Base-by-base conservation (phyloP, 148 eudicot genomes). In the Fallopia convolvulus region DNA sequence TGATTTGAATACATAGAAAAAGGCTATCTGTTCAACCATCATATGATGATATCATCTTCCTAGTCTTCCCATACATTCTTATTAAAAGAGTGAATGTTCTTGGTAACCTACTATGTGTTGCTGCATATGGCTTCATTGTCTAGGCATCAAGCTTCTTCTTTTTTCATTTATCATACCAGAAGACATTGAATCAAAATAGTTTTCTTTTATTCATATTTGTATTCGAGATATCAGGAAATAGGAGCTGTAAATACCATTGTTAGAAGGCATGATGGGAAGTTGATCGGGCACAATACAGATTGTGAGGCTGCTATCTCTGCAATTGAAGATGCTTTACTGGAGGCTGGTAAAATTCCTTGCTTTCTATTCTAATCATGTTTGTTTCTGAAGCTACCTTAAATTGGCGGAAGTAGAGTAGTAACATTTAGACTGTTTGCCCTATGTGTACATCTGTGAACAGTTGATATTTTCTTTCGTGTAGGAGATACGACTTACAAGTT, bases 181-280 rank as follows among this genome's bases (percentile, higher is more conserved):
- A 33, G 3, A 36, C 11, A 68, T 15, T 68, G n/a, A 68, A 8
- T 21, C 6, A 58, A 58, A 21, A 58, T 18, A 56, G 8, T 56
- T 8, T 56, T 8, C 3, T 13, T 68, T 36, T 15, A 2, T 33
- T 33, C 15, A 44, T 66, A 30, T 63, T 32, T 58, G 70, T 63
- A 36, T 5, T 68, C 13, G 46, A 68, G 41, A 6, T 72, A 74
- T 72, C 86, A 87, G 89, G 72, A 82, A 61, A 87, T 87, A 76
- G 89, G 89, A 48, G 89, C 89, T 52, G 89, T 84, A 21, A 87
- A 87, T 66, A 87, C 89, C 26, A 83, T 87, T 63, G 39, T 84
- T 79, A 79, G 87, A 79, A 80, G 86, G 78, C 72, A 50, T 68
- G 87, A 87, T 70, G 89, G 89, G 65, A 83, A 83, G 84, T 74